These are phyloP conservation scores for Cenococcum geophilum DNA, from an alignment of 495 filamentous ascomycete genomes.

Conservation along the genomic window DNA sequence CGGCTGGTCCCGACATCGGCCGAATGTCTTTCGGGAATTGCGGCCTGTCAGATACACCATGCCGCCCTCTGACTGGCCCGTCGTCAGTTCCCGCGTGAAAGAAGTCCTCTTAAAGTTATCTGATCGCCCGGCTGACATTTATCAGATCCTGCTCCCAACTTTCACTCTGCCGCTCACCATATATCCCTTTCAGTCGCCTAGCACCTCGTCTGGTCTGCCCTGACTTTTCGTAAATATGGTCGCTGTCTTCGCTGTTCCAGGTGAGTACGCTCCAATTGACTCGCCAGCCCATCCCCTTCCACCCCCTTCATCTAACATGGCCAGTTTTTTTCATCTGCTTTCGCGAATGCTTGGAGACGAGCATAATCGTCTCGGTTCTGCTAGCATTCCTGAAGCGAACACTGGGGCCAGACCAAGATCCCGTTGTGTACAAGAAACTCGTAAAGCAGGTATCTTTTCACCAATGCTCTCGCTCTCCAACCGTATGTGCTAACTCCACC, in stretches of 20 bases:
- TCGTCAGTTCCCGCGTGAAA: neutral
- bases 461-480: neutral
- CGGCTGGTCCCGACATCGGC: neutral
- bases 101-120: constrained; percentile 19
- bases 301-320: constrained; percentile 5
- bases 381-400: constrained; percentile 77
- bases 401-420: constrained; percentile 55
- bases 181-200: neutral
- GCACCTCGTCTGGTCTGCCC: neutral
- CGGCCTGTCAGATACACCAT: neutral
- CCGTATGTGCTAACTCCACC: neutral
- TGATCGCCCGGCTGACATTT: constrained; percentile 7
- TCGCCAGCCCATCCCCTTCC: neutral
- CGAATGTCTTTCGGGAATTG: neutral
- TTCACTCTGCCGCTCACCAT: neutral
- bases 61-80: neutral
- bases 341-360: constrained; percentile 74
- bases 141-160: constrained; percentile 10
- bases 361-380: constrained; percentile 75
- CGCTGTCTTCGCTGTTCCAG: constrained; percentile 58
- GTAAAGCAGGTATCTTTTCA: constrained; percentile 55
- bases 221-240: constrained; percentile 39
- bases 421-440: constrained; percentile 57
- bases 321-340: constrained; percentile 79
- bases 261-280: constrained; percentile 23